Conservation (phyloP, 345 rosid species). For the Corchorus olitorius region DNA sequence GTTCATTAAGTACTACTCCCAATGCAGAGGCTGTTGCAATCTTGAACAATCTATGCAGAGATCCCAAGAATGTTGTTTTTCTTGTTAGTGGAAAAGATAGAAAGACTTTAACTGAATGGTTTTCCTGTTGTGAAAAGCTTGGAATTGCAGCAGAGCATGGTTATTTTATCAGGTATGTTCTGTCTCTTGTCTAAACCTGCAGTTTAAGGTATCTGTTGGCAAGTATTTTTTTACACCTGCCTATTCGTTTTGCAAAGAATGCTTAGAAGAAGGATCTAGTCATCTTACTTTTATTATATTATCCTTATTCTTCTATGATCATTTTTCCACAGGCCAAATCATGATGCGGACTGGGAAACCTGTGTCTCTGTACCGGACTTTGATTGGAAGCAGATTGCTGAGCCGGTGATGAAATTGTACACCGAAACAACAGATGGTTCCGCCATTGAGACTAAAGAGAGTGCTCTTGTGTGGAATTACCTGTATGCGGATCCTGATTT, state of each 20-base stretch:
- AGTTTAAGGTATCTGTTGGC: background rate
- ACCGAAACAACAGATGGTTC: slow-evolving; percentile 97
- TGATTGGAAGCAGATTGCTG: slow-evolving; percentile 93
- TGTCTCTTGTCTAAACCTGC: background rate
- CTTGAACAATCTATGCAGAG: slow-evolving; percentile 69
- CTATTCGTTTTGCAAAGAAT: background rate
- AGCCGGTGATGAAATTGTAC: slow-evolving; percentile 93
- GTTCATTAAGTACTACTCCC: slow-evolving; percentile 59
- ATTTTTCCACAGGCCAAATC: slow-evolving; percentile 51
- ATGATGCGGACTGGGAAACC: slow-evolving; percentile 77
- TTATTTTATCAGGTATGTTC: slow-evolving; percentile 66
- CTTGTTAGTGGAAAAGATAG: slow-evolving; percentile 87
- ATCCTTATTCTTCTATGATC: background rate
- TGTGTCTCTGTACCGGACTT: slow-evolving; percentile 60
- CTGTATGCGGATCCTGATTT: slow-evolving; percentile 91
- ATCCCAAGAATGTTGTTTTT: slow-evolving; percentile 77
- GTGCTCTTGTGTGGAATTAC: slow-evolving; percentile 86
- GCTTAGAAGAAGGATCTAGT: background rate
- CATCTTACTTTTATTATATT: background rate
- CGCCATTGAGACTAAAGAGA: slow-evolving; percentile 84
- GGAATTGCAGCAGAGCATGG: slow-evolving; percentile 95
- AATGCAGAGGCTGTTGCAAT: slow-evolving; percentile 55
- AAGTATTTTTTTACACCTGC: background rate
- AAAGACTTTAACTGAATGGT: slow-evolving; percentile 70
- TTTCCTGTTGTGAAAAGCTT: slow-evolving; percentile 66